phyloP scores from a whole-genome alignment of 2,329 filamentous ascomycete species.

The Fusarium nurragi region DNA sequence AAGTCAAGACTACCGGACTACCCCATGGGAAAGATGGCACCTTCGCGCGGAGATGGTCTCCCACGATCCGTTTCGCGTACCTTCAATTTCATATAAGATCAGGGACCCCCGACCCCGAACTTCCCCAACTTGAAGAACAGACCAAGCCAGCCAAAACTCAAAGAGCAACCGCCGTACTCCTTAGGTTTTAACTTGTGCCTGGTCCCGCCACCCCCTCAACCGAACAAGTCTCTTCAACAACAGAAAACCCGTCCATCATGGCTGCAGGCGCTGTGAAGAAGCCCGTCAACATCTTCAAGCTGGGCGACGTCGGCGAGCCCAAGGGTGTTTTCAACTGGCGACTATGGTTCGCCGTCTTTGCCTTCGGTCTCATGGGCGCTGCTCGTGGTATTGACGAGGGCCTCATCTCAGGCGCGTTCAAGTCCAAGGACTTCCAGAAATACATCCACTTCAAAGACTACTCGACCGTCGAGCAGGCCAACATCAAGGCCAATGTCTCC shows the following conservation, averaged over 20 bases:
- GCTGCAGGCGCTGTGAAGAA: constrained; percentile 20
- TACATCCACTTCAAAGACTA: constrained; percentile 15
- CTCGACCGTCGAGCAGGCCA: constrained; percentile 7
- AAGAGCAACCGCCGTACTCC: not conserved
- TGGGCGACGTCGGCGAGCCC: constrained; percentile 11
- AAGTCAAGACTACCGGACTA: constrained; percentile 5
- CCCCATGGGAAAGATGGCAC: constrained; percentile 14
- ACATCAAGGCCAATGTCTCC: constrained; percentile 25
- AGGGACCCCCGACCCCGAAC: constrained; percentile 2
- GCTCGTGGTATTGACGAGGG: constrained; percentile 17
- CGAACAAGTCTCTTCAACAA: not conserved
- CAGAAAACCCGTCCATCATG: not conserved
- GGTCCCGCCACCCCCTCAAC: not conserved
- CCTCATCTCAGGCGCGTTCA: constrained; percentile 18
- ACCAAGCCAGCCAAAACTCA: constrained; percentile 1
- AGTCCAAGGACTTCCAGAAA: constrained; percentile 16
- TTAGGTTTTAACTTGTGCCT: not conserved
- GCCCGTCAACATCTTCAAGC: constrained; percentile 23
- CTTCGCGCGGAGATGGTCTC: not conserved
- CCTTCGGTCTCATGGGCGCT: constrained; percentile 16
- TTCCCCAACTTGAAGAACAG: constrained; percentile 11
- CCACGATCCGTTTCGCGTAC: not conserved
- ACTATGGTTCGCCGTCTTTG: constrained; percentile 24
- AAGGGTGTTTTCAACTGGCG: constrained; percentile 23
- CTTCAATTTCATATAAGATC: constrained; percentile 11